Evolutionary conservation across 495 filamentous ascomycete species (phyloP).

Genomic region (Aspergillus hancockii): DNA sequence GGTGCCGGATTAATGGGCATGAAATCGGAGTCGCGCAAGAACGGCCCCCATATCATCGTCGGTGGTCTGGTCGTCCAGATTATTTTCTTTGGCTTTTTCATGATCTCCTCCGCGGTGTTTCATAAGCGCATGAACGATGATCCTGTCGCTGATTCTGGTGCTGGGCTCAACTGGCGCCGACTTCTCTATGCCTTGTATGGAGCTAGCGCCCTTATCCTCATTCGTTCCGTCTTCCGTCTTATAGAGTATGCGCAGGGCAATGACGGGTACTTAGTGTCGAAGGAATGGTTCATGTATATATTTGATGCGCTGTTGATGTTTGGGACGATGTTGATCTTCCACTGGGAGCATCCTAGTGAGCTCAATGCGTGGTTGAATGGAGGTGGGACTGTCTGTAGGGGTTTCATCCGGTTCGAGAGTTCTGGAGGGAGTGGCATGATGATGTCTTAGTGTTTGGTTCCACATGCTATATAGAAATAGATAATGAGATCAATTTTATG

Average conservation of each 20-base stretch:
- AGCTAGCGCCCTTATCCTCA: constrained; percentile 11
- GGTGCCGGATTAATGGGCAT: constrained; percentile 11
- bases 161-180: background rate
- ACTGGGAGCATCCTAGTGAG: constrained; percentile 2
- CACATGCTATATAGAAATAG: too few species aligned
- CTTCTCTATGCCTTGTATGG: constrained; percentile 1
- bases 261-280: constrained; percentile 9
- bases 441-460: background rate
- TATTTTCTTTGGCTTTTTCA: constrained; percentile 20
- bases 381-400: background rate
- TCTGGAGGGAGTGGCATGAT: background rate
- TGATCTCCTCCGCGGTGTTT: constrained; percentile 29
- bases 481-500: too few species aligned
- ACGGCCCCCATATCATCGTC: constrained; percentile 43
- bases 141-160: constrained; percentile 5
- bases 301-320: constrained; percentile 16
- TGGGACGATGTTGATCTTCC: background rate
- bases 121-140: constrained; percentile 27
- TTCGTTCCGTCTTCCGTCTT: constrained; percentile 16
- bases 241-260: constrained; percentile 16
- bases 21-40: background rate
- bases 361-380: background rate
- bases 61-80: constrained; percentile 37
- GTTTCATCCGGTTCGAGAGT: background rate
- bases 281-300: constrained; percentile 15